Conservation (phyloP, 495 filamentous ascomycete genomes). For the Neurospora africana region DNA sequence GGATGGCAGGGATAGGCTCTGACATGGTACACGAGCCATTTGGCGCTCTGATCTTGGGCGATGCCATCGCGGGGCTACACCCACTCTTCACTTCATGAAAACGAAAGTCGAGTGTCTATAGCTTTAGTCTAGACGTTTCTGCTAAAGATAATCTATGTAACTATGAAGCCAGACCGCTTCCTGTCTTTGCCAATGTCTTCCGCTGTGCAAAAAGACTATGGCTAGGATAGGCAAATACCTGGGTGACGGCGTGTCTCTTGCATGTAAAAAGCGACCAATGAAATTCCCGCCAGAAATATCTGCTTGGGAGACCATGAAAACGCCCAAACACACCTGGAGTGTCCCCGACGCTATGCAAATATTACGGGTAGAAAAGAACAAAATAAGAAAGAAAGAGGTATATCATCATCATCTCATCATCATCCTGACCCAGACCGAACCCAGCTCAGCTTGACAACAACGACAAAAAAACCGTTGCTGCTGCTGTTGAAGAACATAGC, state of each 20-base stretch:
- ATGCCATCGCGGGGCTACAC: neutral
- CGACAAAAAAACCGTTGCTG: neutral
- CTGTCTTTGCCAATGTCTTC: neutral
- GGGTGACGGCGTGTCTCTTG: neutral
- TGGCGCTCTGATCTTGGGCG: neutral
- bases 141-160: neutral
- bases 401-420: neutral
- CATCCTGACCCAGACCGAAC: neutral
- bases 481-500: neutral
- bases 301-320: neutral
- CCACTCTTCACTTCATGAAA: neutral
- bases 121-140: neutral
- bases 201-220: neutral
- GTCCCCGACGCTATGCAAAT: constrained; percentile 23
- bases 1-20: neutral
- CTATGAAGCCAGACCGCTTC: neutral
- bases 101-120: neutral
- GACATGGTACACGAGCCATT: neutral
- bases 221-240: neutral
- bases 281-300: neutral
- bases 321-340: neutral
- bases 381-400: neutral
- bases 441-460: neutral
- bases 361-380: constrained; percentile 5
- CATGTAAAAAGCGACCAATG: neutral